A percentile compares a stretch with the other conserved stretches of the same genome.
phyloP scores from a whole-genome alignment of 2,329 filamentous ascomycete species.

The Arachnomyces sp. region DNA sequence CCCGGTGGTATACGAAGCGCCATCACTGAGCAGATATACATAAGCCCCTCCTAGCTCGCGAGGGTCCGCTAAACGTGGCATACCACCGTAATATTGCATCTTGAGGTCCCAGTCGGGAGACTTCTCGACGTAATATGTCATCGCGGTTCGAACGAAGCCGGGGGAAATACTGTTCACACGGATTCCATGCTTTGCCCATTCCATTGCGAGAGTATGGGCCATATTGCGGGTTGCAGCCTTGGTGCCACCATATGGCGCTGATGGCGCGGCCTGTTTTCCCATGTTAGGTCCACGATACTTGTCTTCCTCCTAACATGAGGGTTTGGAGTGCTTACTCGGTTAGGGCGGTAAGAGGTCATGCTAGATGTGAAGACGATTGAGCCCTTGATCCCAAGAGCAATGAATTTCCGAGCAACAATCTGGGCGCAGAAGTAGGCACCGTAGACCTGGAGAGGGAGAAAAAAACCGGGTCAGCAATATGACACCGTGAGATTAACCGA shows the following conservation, averaged over 20 bases:
- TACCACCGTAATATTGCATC: slow-evolving; percentile 51
- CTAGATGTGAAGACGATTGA: slow-evolving; percentile 39
- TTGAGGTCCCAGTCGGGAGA: slow-evolving; percentile 48
- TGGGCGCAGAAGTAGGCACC: slow-evolving; percentile 25
- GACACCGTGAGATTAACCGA: too few relatives aligned
- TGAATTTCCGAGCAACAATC: slow-evolving; percentile 28
- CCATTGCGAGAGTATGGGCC: slow-evolving; percentile 35
- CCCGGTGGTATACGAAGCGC: slow-evolving; percentile 41
- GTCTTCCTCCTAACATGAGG: slow-evolving; percentile 7
- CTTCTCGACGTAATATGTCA: slow-evolving; percentile 46
- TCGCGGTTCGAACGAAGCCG: slow-evolving; percentile 35
- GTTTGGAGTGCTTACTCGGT: slow-evolving; percentile 20
- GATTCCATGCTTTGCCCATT: slow-evolving; percentile 42
- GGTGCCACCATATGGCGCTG: slow-evolving; percentile 40
- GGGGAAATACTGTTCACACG: slow-evolving; percentile 42
- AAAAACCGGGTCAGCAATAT: too few relatives aligned
- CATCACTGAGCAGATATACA: slow-evolving; percentile 48
- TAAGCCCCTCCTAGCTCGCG: slow-evolving; percentile 50
- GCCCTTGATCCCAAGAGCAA: slow-evolving; percentile 32
- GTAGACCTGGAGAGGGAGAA: slow-evolving; percentile 13
- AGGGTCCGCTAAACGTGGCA: slow-evolving; percentile 46
- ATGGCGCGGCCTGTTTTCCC: slow-evolving; percentile 36
- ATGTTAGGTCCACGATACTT: background rate
- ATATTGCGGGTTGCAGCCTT: slow-evolving; percentile 34
- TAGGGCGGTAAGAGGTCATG: slow-evolving; percentile 43